Percentiles rank a stretch among this genome's conserved stretches.
Evolutionary conservation across 768 basidiomycete genomes (phyloP).

Genomic region (Trametes villosa): DNA sequence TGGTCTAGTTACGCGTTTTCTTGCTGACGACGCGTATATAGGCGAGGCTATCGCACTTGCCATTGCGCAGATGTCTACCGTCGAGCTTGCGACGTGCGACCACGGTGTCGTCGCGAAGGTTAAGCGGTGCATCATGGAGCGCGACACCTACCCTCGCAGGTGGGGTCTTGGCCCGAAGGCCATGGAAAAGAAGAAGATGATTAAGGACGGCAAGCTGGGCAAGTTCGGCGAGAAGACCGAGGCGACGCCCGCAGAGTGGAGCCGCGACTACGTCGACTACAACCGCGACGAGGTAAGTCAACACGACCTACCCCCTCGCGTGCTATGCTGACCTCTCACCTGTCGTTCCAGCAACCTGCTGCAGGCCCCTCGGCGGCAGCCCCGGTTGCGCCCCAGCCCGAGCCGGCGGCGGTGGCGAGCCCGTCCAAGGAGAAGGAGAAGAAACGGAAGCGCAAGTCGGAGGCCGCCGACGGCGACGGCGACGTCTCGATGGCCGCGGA

Average conservation of each 20-base stretch:
- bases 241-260: slow-evolving; percentile 91
- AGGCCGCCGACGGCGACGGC: slow-evolving; percentile 48
- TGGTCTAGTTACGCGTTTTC: background rate
- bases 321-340: no score
- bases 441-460: slow-evolving; percentile 85
- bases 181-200: slow-evolving; percentile 96
- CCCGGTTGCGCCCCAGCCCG: slow-evolving; percentile 22
- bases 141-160: slow-evolving; percentile 95
- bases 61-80: slow-evolving; percentile 97
- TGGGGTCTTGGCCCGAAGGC: slow-evolving; percentile 99
- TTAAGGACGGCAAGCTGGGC: slow-evolving; percentile 96
- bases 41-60: slow-evolving; percentile 94
- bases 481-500: slow-evolving; percentile 49
- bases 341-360: slow-evolving; percentile 43
- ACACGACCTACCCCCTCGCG: no score
- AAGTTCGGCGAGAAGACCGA: slow-evolving; percentile 92
- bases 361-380: slow-evolving; percentile 41
- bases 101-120: slow-evolving; percentile 99
- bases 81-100: slow-evolving; percentile 96
- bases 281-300: slow-evolving; percentile 61
- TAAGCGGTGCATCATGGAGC: slow-evolving; percentile 99
- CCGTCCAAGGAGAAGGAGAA: slow-evolving; percentile 59
- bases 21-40: slow-evolving; percentile 31
- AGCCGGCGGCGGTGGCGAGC: slow-evolving; percentile 37
- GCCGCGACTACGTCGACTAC: slow-evolving; percentile 92